Evolutionary conservation across 176 grass and related monocot genomes (phyloP).

Genomic region (Elaeis guineensis): DNA sequence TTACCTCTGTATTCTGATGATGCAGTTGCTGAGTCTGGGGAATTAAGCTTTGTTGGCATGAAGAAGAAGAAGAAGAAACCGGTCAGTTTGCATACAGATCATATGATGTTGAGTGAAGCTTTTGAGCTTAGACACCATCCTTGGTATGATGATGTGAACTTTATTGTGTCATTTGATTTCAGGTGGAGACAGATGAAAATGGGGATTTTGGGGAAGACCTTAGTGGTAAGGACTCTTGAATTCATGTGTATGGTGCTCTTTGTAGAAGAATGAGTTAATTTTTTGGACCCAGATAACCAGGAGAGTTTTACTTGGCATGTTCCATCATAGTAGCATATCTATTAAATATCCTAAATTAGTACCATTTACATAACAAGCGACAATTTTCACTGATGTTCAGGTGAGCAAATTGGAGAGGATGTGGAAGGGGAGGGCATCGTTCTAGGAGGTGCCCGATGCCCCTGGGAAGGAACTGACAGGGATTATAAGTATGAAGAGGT

Average conservation of each 20-base stretch:
- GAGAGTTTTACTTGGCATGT: no score
- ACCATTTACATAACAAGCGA: not conserved
- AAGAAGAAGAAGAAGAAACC: conserved; percentile 97
- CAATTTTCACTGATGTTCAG: conserved; percentile 10
- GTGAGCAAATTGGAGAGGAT: conserved; percentile 50
- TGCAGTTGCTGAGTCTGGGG: conserved; percentile 44
- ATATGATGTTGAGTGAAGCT: no score
- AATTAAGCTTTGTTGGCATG: conserved; percentile 49
- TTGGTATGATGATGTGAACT: not conserved
- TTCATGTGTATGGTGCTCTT: no score
- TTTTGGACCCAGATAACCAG: no score
- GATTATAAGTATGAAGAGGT: conserved; percentile 83
- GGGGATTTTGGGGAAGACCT: conserved; percentile 33
- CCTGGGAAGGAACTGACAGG: conserved; percentile 70
- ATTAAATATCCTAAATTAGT: no score
- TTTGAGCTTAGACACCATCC: not conserved
- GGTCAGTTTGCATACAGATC: conserved; percentile 10
- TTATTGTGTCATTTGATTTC: conserved; percentile 20
- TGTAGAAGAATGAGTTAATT: no score
- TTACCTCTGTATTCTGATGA: conserved; percentile 13
- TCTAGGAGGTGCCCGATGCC: conserved; percentile 40
- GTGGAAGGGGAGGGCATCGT: conserved; percentile 66
- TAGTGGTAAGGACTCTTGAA: conserved; percentile 19
- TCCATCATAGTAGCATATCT: no score
- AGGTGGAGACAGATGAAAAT: conserved; percentile 58